phyloP scores from a whole-genome alignment of 768 basidiomycete species.

The Kwoniella sp. region DNA sequence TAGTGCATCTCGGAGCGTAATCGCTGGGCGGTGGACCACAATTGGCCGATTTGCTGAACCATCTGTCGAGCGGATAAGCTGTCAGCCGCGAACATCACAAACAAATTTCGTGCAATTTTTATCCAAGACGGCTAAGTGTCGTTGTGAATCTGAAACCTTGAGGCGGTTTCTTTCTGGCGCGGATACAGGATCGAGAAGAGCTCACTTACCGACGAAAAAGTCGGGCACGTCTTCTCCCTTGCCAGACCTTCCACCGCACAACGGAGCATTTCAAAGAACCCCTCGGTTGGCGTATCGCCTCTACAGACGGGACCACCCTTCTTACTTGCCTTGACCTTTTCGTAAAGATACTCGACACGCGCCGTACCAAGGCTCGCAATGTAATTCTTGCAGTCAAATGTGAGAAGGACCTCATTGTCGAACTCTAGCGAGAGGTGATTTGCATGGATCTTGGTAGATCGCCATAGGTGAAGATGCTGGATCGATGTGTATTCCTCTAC shows the following conservation, averaged over 20 bases:
- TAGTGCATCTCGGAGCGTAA: conserved; percentile 38
- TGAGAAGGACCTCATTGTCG: conserved; percentile 40
- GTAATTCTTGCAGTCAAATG: conserved; percentile 30
- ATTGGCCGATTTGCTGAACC: conserved; percentile 29
- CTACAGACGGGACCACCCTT: conserved; percentile 13
- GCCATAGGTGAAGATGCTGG: conserved; percentile 51
- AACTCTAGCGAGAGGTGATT: conserved; percentile 32
- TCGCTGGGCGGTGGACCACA: conserved; percentile 38
- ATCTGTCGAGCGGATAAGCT: not conserved
- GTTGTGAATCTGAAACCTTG: too few relatives aligned
- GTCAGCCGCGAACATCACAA: too few relatives aligned
- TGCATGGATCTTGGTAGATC: conserved; percentile 21
- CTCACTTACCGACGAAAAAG: conserved; percentile 22
- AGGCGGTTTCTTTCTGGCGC: too few relatives aligned
- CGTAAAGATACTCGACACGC: conserved; percentile 30
- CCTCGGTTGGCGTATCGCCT: conserved; percentile 26
- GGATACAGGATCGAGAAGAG: too few relatives aligned
- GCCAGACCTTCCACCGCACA: conserved; percentile 24
- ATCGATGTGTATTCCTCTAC: conserved; percentile 52
- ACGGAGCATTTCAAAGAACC: conserved; percentile 42
- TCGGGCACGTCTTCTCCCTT: conserved; percentile 1
- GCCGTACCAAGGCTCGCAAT: conserved; percentile 28
- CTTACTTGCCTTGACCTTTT: conserved; percentile 2
- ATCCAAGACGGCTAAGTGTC: too few relatives aligned
- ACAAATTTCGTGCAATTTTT: too few relatives aligned